These are phyloP conservation scores for Russula vinacea DNA, from an alignment of 768 basidiomycete species.

Conservation along the genomic window DNA sequence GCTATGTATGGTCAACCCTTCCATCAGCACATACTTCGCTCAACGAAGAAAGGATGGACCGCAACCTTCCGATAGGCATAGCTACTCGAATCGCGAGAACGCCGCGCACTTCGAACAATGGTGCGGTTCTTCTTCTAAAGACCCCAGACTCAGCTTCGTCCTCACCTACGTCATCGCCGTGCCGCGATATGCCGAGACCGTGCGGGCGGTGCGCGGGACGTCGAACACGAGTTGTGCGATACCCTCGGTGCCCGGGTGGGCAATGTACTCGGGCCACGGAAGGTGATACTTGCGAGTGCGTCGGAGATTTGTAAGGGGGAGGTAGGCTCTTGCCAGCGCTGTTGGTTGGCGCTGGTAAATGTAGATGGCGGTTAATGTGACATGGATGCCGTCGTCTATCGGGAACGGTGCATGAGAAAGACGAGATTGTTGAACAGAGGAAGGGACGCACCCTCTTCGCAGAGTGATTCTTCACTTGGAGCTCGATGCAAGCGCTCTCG, in stretches of 20 bases:
- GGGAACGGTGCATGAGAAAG: background rate
- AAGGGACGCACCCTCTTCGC: slow-evolving; percentile 59
- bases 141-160: slow-evolving; percentile 34
- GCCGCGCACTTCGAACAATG: slow-evolving; percentile 69
- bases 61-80: slow-evolving; percentile 77
- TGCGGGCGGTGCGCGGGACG: slow-evolving; percentile 63
- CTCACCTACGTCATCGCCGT: slow-evolving; percentile 47
- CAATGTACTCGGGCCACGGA: slow-evolving; percentile 69
- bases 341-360: slow-evolving; percentile 43
- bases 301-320: slow-evolving; percentile 65
- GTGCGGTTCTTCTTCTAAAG: slow-evolving; percentile 10
- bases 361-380: slow-evolving; percentile 60
- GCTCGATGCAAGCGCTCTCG: slow-evolving; percentile 65
- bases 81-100: slow-evolving; percentile 55
- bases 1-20: slow-evolving; percentile 41
- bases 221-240: slow-evolving; percentile 78
- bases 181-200: slow-evolving; percentile 59
- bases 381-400: slow-evolving; percentile 62
- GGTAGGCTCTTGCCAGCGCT: slow-evolving; percentile 38
- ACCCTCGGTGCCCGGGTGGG: slow-evolving; percentile 71
- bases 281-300: slow-evolving; percentile 63
- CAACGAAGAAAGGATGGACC: slow-evolving; percentile 8
- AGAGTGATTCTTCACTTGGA: slow-evolving; percentile 81
- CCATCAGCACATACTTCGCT: background rate
- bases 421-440: background rate